Conservation (phyloP, 2,329 filamentous ascomycete species). For the Apiospora hydei region DNA sequence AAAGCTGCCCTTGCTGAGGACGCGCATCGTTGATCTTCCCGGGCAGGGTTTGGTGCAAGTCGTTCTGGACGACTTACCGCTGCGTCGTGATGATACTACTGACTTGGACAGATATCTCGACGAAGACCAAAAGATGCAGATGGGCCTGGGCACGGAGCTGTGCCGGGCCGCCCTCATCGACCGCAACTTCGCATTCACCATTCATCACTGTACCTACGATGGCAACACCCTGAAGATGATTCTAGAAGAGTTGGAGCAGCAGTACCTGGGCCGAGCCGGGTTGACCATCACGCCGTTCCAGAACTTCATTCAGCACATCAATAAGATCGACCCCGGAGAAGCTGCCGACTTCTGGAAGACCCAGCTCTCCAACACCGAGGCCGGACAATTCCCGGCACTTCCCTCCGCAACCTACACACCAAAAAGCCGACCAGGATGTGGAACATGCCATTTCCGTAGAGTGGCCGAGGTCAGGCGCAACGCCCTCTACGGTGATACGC, state of each 20-base stretch:
- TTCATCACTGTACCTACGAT: conserved; percentile 23
- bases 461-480: neutral
- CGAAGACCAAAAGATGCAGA: conserved; percentile 44
- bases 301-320: neutral
- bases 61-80: conserved; percentile 37
- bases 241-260: neutral
- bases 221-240: conserved; percentile 14
- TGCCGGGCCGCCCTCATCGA: conserved; percentile 28
- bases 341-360: neutral
- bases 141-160: conserved; percentile 38
- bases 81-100: neutral
- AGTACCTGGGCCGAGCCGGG: neutral
- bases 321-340: neutral
- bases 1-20: conserved; percentile 10
- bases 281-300: neutral
- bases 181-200: conserved; percentile 11
- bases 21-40: conserved; percentile 16
- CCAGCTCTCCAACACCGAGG: neutral
- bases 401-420: neutral
- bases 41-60: conserved; percentile 32
- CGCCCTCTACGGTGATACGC: neutral
- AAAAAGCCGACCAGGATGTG: neutral
- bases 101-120: neutral
- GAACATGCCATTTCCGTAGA: neutral
- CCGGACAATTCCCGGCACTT: neutral